Base-by-base conservation (phyloP, 306 rosid genomes). In the Pyrus pyrifolia region DNA sequence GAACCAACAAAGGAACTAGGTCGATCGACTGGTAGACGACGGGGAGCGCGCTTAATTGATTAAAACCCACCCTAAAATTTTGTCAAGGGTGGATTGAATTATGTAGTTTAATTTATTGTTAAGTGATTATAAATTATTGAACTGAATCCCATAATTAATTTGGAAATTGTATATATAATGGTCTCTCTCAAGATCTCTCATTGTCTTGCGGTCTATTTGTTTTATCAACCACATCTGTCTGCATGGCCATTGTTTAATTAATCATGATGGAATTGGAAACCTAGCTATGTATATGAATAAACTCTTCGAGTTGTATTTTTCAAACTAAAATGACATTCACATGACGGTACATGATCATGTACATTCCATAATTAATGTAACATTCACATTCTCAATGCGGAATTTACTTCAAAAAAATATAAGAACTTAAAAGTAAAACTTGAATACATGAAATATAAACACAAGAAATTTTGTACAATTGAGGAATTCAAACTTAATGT, bases 21-120 rank as follows among this genome's bases (percentile, higher is more conserved):
- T 49, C 17, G 55, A 6, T 49, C 55, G 66, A 72, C 67, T 33
- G 57, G 76, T 73, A 81, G 77, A 80, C 46, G 21, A 49, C 18
- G 55, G 55, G 55, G 21, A 49, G 55, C 21, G 55, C 55, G 18
- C 40, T 35, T 8, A 49, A 49, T 33, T 9, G 51, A 71, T 23
- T 44, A 21, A 45, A 67, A 78, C 68, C 69, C 66, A 81, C 84
- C 83, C 79, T 52, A 17, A 74, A 82, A 79, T 76, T 73, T 86
- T 79, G 68, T 76, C 58, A 80, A 69, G 86, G 80, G 77, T 73
- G 81, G 76, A 72, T 80, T 69, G 30, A 78, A 29, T 51, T 89
- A 75, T 85, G 76, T 76, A 72, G 6, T 71, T 73, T 82, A 71
- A 46, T 72, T 65, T 42, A 70, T 74, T 73, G 15, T 72, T 68